Evolutionary conservation across 768 basidiomycete genomes (phyloP).

Genomic region (Kwoniella shandongensis): DNA sequence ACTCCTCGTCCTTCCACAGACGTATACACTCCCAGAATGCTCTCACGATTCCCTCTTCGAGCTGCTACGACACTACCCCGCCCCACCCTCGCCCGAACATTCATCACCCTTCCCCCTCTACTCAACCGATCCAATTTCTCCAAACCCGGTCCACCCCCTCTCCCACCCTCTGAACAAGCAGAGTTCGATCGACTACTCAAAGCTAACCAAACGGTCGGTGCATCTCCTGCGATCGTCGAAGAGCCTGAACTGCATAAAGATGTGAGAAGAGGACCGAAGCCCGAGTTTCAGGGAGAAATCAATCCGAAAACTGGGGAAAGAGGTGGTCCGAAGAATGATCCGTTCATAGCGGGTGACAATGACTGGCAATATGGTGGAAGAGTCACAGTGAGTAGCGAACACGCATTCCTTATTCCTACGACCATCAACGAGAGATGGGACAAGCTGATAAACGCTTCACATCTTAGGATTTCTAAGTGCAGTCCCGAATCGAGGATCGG

Average conservation of each 20-base stretch:
- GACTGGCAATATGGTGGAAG: slow-evolving; percentile 53
- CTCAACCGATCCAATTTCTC: slow-evolving; percentile 18
- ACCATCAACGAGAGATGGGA: too few relatives aligned
- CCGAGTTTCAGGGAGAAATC: slow-evolving; percentile 49
- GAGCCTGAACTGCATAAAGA: slow-evolving; percentile 42
- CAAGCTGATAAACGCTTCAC: neutral
- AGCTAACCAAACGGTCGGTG: slow-evolving; percentile 32
- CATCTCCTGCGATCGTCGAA: slow-evolving; percentile 27
- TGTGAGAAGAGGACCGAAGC: slow-evolving; percentile 40
- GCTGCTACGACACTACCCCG: neutral
- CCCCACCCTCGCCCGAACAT: too few relatives aligned
- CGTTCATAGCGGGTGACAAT: slow-evolving; percentile 45
- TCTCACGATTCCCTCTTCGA: neutral
- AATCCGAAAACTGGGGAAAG: slow-evolving; percentile 51
- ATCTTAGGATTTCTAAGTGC: slow-evolving; percentile 4
- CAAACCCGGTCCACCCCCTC: slow-evolving; percentile 44
- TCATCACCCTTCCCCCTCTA: neutral
- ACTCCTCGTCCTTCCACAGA: neutral
- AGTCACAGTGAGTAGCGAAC: slow-evolving; percentile 48
- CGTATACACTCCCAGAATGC: neutral
- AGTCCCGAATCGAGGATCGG: too few relatives aligned
- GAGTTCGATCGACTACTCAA: slow-evolving; percentile 50
- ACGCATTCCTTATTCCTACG: too few relatives aligned
- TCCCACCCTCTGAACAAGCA: slow-evolving; percentile 46
- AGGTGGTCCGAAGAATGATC: slow-evolving; percentile 52